Evolutionary conservation across 768 basidiomycete species (phyloP).

Genomic region (Steccherinum ochraceum): DNA sequence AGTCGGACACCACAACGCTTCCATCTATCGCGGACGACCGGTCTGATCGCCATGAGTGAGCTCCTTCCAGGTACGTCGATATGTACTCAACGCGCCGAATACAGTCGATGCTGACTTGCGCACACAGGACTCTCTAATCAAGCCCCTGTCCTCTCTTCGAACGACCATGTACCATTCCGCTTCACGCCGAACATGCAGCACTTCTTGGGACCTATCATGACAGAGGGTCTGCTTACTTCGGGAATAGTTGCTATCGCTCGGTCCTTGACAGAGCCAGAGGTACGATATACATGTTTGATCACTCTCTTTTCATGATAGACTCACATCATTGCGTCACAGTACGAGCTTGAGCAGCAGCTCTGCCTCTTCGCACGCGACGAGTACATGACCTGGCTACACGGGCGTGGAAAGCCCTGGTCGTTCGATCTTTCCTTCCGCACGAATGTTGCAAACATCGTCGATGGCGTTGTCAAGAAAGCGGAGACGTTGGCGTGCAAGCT

Average conservation of each 20-base stretch:
- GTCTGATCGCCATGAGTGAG: slow-evolving; percentile 90
- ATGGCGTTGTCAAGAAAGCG: slow-evolving; percentile 71
- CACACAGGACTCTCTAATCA: slow-evolving; percentile 22
- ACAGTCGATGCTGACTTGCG: too few species aligned
- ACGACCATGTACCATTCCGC: slow-evolving; percentile 92
- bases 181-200: slow-evolving; percentile 94
- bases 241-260: slow-evolving; percentile 89
- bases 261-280: slow-evolving; percentile 88
- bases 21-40: slow-evolving; percentile 84
- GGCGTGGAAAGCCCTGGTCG: slow-evolving; percentile 45
- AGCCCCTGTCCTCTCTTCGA: slow-evolving; percentile 61
- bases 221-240: slow-evolving; percentile 83
- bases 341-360: slow-evolving; percentile 87
- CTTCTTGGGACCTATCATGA: slow-evolving; percentile 83
- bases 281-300: slow-evolving; percentile 27
- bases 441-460: slow-evolving; percentile 50
- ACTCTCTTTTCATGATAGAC: slow-evolving; percentile 3
- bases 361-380: slow-evolving; percentile 93
- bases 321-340: slow-evolving; percentile 51
- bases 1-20: slow-evolving; percentile 82
- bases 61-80: slow-evolving; percentile 66
- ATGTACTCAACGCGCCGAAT: not conserved
- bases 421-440: slow-evolving; percentile 55
- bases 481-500: slow-evolving; percentile 82
- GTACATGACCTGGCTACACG: slow-evolving; percentile 67